Conservation (phyloP, 495 filamentous ascomycete species). For the Aspergillus mulundensis region DNA sequence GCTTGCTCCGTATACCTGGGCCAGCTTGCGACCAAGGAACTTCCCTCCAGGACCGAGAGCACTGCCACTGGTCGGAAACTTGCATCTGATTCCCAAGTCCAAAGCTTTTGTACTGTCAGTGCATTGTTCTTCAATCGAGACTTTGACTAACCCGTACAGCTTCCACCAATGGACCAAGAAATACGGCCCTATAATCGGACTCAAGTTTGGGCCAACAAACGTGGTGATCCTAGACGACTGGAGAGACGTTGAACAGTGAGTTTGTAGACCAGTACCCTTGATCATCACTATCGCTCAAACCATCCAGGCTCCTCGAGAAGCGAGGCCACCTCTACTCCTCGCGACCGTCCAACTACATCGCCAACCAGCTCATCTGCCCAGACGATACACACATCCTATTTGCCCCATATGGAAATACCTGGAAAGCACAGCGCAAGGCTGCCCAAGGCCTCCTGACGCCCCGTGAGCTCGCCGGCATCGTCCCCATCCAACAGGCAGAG, state of each 20-base stretch:
- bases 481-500: slow-evolving; percentile 1
- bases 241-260: slow-evolving; percentile 1
- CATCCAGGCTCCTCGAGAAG: neutral
- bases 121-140: neutral
- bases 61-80: neutral
- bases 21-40: slow-evolving; percentile 1
- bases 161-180: slow-evolving; percentile 3
- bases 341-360: slow-evolving; percentile 1
- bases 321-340: slow-evolving; percentile 8
- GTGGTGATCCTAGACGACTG: neutral
- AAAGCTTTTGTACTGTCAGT: neutral
- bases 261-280: neutral
- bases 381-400: slow-evolving; percentile 1
- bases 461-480: neutral
- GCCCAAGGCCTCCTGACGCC: slow-evolving; percentile 1
- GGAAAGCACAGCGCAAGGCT: neutral
- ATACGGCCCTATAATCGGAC: neutral
- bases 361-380: slow-evolving; percentile 4
- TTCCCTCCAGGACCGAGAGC: slow-evolving; percentile 1
- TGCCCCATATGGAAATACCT: neutral
- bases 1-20: slow-evolving; percentile 2
- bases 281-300: no score
- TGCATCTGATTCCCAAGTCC: neutral
- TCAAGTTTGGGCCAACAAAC: neutral
- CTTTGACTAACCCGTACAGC: neutral